A percentile compares a stretch with the other conserved stretches of the same genome.
phyloP scores from a whole-genome alignment of 768 basidiomycete species.

The Naganishia friedmannii region DNA sequence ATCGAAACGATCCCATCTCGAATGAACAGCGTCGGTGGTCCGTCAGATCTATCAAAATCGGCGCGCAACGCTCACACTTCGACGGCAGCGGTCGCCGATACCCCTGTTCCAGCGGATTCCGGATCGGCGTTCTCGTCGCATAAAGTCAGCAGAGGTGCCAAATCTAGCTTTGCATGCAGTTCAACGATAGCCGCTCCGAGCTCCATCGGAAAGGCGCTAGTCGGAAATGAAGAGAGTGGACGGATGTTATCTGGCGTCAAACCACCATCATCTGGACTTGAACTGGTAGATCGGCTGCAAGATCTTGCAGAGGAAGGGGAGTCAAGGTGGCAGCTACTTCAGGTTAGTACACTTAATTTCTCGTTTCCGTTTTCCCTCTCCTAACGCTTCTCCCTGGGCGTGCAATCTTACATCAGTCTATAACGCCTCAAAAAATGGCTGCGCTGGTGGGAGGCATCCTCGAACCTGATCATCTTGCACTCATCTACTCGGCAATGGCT shows the following conservation, averaged over 20 bases:
- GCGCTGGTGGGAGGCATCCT: constrained; percentile 16
- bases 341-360: background rate
- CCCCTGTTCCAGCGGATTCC: background rate
- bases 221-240: background rate
- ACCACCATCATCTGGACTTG: constrained; percentile 19
- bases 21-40: background rate
- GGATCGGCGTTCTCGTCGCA: background rate
- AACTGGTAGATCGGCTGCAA: constrained; percentile 24
- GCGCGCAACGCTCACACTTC: background rate
- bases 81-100: background rate
- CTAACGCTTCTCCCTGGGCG: background rate
- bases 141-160: background rate
- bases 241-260: constrained; percentile 2
- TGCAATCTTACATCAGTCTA: background rate
- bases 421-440: constrained; percentile 3
- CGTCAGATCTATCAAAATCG: background rate
- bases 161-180: background rate
- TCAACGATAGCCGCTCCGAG: background rate
- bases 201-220: background rate
- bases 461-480: constrained; percentile 31
- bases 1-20: background rate
- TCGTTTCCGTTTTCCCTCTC: background rate
- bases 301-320: background rate
- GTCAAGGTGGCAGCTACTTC: constrained; percentile 18
- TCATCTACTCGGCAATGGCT: constrained; percentile 14